These are phyloP conservation scores for Otatea glauca DNA, from an alignment of 176 grass and related monocot genomes.

Conservation along the genomic window DNA sequence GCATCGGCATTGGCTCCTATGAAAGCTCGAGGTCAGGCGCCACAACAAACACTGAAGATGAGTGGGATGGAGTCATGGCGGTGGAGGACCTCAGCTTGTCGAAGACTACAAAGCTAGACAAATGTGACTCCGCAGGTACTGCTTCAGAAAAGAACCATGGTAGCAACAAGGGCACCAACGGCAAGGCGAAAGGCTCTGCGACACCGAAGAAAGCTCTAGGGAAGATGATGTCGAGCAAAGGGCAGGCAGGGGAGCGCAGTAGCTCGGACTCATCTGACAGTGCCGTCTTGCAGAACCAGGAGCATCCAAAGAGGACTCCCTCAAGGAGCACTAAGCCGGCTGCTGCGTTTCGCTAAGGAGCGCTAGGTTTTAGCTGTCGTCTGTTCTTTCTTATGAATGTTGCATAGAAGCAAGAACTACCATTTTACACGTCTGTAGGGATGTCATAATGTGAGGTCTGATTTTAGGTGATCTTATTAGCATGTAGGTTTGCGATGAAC, in stretches of 20 bases:
- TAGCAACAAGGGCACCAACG: slow-evolving; percentile 38
- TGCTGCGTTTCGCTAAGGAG: slow-evolving; percentile 23
- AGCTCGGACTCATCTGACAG: slow-evolving; percentile 82
- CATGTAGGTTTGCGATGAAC: slow-evolving; percentile 45
- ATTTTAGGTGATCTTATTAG: slow-evolving; percentile 55
- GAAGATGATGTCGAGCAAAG: slow-evolving; percentile 67
- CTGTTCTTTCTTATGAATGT: slow-evolving; percentile 50
- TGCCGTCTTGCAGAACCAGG: slow-evolving; percentile 50
- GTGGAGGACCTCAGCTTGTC: slow-evolving; percentile 57
- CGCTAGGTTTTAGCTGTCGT: slow-evolving; percentile 46
- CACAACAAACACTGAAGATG: slow-evolving; percentile 93
- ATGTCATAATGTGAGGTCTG: slow-evolving; percentile 48
- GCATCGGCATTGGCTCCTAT: slow-evolving; percentile 68
- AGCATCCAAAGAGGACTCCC: slow-evolving; percentile 58
- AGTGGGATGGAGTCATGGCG: slow-evolving; percentile 63
- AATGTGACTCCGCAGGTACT: background rate
- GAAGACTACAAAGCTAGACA: slow-evolving; percentile 48
- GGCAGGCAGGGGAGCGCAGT: slow-evolving; percentile 62
- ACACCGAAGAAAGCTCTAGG: slow-evolving; percentile 65
- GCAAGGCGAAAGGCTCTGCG: slow-evolving; percentile 52
- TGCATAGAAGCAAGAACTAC: slow-evolving; percentile 56
- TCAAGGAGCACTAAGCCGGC: slow-evolving; percentile 52
- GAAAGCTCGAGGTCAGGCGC: slow-evolving; percentile 88
- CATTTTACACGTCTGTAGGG: slow-evolving; percentile 51
- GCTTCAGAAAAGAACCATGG: slow-evolving; percentile 33